phyloP scores from a whole-genome alignment of 306 rosid genomes.

The Coriaria nepalensis region DNA sequence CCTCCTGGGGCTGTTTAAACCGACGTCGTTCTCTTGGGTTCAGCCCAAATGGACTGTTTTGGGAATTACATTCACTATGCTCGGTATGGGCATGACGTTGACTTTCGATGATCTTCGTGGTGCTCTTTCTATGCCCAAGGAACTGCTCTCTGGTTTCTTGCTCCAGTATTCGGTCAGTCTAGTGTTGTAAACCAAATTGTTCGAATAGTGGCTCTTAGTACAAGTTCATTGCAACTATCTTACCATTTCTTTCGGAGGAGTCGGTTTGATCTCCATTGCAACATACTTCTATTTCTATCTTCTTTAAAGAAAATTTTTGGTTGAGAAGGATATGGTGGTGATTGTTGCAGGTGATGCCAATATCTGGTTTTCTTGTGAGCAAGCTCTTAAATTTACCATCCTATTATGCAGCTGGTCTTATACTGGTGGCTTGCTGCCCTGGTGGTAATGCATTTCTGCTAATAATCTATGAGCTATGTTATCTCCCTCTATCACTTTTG shows the following conservation, averaged over 20 bases:
- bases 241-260: background rate
- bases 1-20: constrained; percentile 42
- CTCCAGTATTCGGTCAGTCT: constrained; percentile 71
- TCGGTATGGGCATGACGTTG: constrained; percentile 95
- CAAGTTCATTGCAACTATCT: background rate
- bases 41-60: constrained; percentile 38
- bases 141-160: constrained; percentile 49
- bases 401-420: constrained; percentile 78
- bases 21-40: constrained; percentile 55
- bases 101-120: constrained; percentile 69
- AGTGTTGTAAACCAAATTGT: background rate
- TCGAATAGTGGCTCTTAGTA: background rate
- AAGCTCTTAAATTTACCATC: constrained; percentile 67
- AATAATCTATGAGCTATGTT: constrained; percentile 6
- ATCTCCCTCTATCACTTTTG: background rate
- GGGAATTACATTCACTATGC: constrained; percentile 56
- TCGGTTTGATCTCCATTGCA: background rate
- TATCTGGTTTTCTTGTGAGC: constrained; percentile 59
- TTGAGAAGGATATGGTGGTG: constrained; percentile 2
- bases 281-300: background rate
- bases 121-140: constrained; percentile 69
- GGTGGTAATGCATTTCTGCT: constrained; percentile 41
- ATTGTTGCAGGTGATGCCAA: constrained; percentile 72
- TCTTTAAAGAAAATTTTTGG: background rate
- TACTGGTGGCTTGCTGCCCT: constrained; percentile 73